These are phyloP conservation scores for Chlorokybus atmophyticus DNA, from an alignment of 139 green algal genomes.

Conservation along the genomic window DNA sequence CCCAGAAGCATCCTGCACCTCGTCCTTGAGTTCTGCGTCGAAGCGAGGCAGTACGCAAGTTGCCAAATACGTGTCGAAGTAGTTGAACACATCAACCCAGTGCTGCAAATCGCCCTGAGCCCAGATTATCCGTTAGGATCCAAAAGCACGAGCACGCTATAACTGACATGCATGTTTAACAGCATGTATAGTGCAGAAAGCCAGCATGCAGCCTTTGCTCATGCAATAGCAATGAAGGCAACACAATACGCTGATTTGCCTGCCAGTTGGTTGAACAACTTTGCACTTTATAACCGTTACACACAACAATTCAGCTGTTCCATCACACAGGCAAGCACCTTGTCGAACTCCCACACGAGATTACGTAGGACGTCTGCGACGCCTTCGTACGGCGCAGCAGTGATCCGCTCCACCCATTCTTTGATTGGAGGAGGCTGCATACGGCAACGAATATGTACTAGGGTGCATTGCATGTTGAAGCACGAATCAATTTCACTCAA, in stretches of 20 bases:
- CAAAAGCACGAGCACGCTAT: neutral
- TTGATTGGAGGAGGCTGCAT: slow-evolving; percentile 8
- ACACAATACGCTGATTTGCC: neutral
- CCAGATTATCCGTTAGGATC: no score
- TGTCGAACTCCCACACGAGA: slow-evolving; percentile 11
- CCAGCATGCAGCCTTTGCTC: neutral
- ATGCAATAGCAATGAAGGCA: neutral
- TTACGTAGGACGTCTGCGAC: neutral
- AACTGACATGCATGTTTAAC: neutral
- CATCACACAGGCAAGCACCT: neutral
- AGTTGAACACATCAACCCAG: slow-evolving; percentile 74
- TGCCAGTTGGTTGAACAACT: neutral
- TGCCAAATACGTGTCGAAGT: slow-evolving; percentile 69
- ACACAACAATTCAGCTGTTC: neutral
- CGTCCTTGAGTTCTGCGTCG: slow-evolving; percentile 48
- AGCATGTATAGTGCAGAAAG: neutral
- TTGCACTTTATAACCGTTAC: neutral
- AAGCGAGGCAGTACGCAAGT: slow-evolving; percentile 33
- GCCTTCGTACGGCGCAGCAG: neutral
- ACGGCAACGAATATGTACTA: no score
- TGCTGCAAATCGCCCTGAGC: slow-evolving; percentile 85
- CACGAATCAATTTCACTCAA: no score
- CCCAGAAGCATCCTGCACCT: slow-evolving; percentile 4
- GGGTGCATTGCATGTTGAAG: no score
- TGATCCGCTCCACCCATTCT: neutral